Evolutionary conservation across 192 early-diverging fungal genomes (phyloP), one percentile per base, ranked within the genome.

Genomic region (Coemansia reversa): DNA sequence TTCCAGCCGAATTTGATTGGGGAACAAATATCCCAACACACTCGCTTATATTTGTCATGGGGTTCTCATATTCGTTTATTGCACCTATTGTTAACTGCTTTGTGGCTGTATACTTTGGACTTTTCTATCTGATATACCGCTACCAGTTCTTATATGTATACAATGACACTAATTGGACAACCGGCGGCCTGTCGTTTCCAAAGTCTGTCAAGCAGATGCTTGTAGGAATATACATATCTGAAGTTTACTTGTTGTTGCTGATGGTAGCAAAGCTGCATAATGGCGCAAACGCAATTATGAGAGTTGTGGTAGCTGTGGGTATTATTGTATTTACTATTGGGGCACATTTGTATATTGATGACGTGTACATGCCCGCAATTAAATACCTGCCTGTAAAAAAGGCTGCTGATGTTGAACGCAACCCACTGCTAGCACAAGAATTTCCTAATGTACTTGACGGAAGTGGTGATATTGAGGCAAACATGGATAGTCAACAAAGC

Each of bases 91-190:
- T 94, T 48, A 69, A 88, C 51, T 84, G 92, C 19, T 90, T 96
- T 59, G 87, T 90, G 0, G 68, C 79, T 1, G 61, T 90, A 35
- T 93, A 91, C 78, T 96, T 90, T 71, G 78, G 72, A 9, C 63
- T 94, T 19, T 86, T 84, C 25, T 88, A 87, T 57, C 56, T 92
- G 51, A 92, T 92, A 9, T 94, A 92, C 69, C 67, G 83, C 0
- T 92, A 96, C 75, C 89, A 92, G 69, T 89, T 96, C 67, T 76
- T 91, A 33, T 92, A 90, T 51, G 90, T 92, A 3, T 90, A 88
- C 66, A 79, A 86, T 25, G 75, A 83, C 32, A 51, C 69, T 1
- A 51, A 49, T 1, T 78, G 83, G 66, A 74, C 83, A 49, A 84
- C 87, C 1, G 87, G 85, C 20, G 91, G 91, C 2, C 75, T 88